Base-by-base conservation (phyloP, 768 basidiomycete genomes). In the Boletus patriciae region DNA sequence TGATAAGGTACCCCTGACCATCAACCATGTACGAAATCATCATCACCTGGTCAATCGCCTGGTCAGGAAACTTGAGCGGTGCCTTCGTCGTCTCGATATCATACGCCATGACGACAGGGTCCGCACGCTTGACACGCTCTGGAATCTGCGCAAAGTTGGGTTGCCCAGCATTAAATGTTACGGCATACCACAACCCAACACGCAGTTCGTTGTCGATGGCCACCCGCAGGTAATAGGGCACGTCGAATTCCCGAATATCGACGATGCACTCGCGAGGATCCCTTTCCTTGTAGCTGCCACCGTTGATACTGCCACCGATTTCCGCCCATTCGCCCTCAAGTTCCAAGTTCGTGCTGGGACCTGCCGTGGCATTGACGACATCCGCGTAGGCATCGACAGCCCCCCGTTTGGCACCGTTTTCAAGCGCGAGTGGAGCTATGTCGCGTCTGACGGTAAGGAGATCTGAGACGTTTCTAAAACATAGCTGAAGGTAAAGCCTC, bases 21-120 rank as follows among this genome's bases (percentile, higher is more conserved):
- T 99, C 97, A 18, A 99, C 79, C 95, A 99, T 98, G 74, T 98
- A 99, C 43, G 97, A 99, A 61, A 99, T 98, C 97, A 99, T 99
- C 96, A 99, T 99, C 65, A 99, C 94, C 70, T 98, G 95, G 76
- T 98, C 97, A 25, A 92, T 87, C 8, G 85, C 83, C 63, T 94
- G 89, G 76, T 98, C 97, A 1, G 97, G 96, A 69, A 98, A 98
- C 73, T 98, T 98, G 65, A 98, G 84, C n/a, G 97, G 96, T n/a
- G 92, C 90, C 75, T 99, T 99, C 2, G 95, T 96, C 18, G 93
- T 95, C 73, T 99, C 97, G 68, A 99, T 99, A 85, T 98, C 97
- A 71, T 80, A 99, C 0, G 97, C 97, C 92, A 99, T 90, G 50
- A 99, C 94, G 42, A 99, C 94, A 0, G 97, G 97, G 67, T 99